Evolutionary conservation across 148 eudicot species (phyloP), one percentile per base, ranked within the genome.

Genomic region (Drosera capensis): DNA sequence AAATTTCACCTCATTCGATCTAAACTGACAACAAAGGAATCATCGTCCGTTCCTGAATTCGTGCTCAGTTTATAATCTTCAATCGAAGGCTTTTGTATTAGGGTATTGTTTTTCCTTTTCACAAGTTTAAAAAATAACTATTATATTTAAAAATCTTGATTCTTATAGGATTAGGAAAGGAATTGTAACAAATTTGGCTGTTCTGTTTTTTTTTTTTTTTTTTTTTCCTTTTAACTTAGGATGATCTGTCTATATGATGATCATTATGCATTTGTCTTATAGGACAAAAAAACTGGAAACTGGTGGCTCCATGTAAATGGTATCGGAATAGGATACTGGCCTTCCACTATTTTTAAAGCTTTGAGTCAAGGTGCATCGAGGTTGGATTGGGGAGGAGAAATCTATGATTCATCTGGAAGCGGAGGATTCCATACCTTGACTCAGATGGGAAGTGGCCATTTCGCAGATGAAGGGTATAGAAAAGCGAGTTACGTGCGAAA

Each of bases 401-500:
- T 28, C 11, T 6, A 5, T 28, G 0, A 28, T 11, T 28, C 31
- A 5, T 28, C 31, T 5, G 31, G 31, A 5, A 28, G 31, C 31
- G 31, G 31, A 6, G 31, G 31, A 6, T 28, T 28, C 11, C 31
- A 28, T 28, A 28, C 31, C 11, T 11, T 5, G 31, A 28, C 31
- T 28, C 31, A 28, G 31, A 28, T 28, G 31, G 31, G 31, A 28
- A 28, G 31, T 11, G 31, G 31, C 31, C 31, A 28, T 28, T 42
- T 52, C 19, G 11, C 57, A 1, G 1, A 2, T 24, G 57, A 40
- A 42, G 35, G 48, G 25, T 52, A 40, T 20, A 19, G 19, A 5
- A 52, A 26, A 42, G 31, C 57, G 16, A 26, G 57, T 41, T 52
- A 41, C 20, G 19, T 52, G 5, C 46, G 57, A 8, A 40, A 26